A percentile compares a stretch with the other conserved stretches of the same genome.
Evolutionary conservation across 1,139 yeast genomes (phyloP).

Genomic region (Geotrichum aggregatum): DNA sequence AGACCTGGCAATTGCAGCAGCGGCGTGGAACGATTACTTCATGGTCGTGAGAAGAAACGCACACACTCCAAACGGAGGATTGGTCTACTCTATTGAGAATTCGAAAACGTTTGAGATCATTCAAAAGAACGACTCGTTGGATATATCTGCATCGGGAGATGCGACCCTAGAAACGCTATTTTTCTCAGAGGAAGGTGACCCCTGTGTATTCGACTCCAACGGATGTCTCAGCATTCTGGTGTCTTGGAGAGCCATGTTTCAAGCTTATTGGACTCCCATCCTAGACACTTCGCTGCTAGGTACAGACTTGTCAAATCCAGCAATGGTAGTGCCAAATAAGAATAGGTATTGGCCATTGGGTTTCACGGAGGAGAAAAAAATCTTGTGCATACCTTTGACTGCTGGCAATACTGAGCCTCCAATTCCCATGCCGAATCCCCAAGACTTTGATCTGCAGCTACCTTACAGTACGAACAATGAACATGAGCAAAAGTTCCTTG

Average conservation of each 20-base stretch:
- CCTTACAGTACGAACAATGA: conserved; percentile 43
- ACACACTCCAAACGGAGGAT: conserved; percentile 24
- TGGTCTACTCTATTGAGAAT: conserved; percentile 41
- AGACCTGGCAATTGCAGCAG: conserved; percentile 52
- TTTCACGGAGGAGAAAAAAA: conserved; percentile 53
- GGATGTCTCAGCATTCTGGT: conserved; percentile 66
- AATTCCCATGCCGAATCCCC: conserved; percentile 78
- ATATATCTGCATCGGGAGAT: conserved; percentile 30
- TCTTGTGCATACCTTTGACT: conserved; percentile 70
- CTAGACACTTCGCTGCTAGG: conserved; percentile 49
- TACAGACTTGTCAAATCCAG: conserved; percentile 25
- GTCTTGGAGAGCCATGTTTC: conserved; percentile 69
- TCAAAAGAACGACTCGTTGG: conserved; percentile 40
- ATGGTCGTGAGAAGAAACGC: conserved; percentile 39
- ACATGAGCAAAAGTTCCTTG: conserved; percentile 20
- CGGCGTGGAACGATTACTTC: conserved; percentile 47
- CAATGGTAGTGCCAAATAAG: conserved; percentile 28
- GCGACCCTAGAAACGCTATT: conserved; percentile 51
- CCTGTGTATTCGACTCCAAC: conserved; percentile 76
- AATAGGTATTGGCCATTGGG: conserved; percentile 84
- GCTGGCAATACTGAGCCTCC: conserved; percentile 50
- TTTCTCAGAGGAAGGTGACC: conserved; percentile 83
- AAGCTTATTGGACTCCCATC: conserved; percentile 61
- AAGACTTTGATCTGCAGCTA: conserved; percentile 65
- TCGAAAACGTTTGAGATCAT: conserved; percentile 39